Base-by-base conservation (phyloP, 176 grass and related monocot species). In the Aegilops tauschii region DNA sequence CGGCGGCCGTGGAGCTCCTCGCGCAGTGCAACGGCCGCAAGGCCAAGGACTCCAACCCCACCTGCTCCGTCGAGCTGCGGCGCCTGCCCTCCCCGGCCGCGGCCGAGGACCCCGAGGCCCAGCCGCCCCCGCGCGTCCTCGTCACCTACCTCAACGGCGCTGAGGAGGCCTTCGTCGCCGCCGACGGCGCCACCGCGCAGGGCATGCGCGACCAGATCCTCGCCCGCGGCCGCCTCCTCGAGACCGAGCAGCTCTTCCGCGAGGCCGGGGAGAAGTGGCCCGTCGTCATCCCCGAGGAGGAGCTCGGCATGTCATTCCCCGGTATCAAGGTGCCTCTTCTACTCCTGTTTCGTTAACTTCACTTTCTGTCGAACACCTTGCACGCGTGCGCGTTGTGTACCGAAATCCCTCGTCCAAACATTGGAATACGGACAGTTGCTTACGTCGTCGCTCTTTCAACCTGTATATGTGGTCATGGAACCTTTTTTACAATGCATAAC, bases 1-100 rank as follows among this genome's bases (percentile, higher is more conserved):
- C 93, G 32, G 96, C 93, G 37, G 92, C 88, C 34, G 93, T 95
- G 74, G 96, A 98, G 92, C 88, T 98, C 23, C 88, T 98, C 36
- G 96, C 96, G 30, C 96, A 95, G 84, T 98, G 96, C 90, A 95
- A 94, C 47, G 90, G 88, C 52, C 93, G 96, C 79, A 94, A 95
- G 92, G 96, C 96, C 59, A 94, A 96, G 93, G 92, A 96, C 77
- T 96, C 96, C 54, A 98, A 98, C 79, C 96, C 92, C 3, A 67
- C 93, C 44, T 98, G 96, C 93, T 89, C 91, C 76, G 92, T 98
- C 84, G 96, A 98, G 86, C 92, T 98, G 32, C 96, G 94, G 28
- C 92, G 96, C 56, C 92, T 92, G 54, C 86, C 96, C 5, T 86
- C 89, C 17, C 80, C 34, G 9, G 2, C 78, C 29, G 30, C 12